Evolutionary conservation across 23 red algal species (phyloP).

Genomic region (Gracilaria gracilis): DNA sequence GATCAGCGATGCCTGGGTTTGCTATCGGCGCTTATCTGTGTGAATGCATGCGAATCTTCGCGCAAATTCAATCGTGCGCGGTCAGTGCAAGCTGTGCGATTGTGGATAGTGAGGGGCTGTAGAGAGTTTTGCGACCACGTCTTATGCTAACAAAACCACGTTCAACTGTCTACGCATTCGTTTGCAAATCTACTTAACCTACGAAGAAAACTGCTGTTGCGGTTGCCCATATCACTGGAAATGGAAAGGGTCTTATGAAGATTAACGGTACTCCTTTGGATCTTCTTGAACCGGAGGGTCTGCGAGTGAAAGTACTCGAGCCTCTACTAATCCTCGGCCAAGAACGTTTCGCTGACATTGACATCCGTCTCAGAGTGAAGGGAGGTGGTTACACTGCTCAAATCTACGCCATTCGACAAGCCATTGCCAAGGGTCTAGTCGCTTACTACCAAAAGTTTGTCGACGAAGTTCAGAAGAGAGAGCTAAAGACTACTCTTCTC

Average conservation of each 20-base stretch:
- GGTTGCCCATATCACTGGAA: slow-evolving; percentile 90
- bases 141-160: background rate
- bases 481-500: slow-evolving; percentile 88
- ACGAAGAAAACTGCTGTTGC: slow-evolving; percentile 98
- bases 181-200: background rate
- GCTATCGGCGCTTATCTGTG: background rate
- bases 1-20: background rate
- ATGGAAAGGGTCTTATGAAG: slow-evolving; percentile 97
- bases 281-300: slow-evolving; percentile 92
- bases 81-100: too few relatives aligned
- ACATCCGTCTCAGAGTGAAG: slow-evolving; percentile 94
- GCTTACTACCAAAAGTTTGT: slow-evolving; percentile 99
- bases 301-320: slow-evolving; percentile 96
- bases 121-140: background rate
- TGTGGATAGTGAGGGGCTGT: background rate
- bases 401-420: slow-evolving; percentile 99
- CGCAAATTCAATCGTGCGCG: background rate
- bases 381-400: slow-evolving; percentile 95
- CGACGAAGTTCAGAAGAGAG: slow-evolving; percentile 94
- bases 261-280: slow-evolving; percentile 98
- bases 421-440: slow-evolving; percentile 94
- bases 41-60: background rate
- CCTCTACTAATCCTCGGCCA: slow-evolving; percentile 94
- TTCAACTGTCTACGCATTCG: background rate
- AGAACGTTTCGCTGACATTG: slow-evolving; percentile 96